A percentile compares a stretch with the other conserved stretches of the same genome.
phyloP scores from a whole-genome alignment of 2,329 filamentous ascomycete species.

The Colletotrichum gigasporum region DNA sequence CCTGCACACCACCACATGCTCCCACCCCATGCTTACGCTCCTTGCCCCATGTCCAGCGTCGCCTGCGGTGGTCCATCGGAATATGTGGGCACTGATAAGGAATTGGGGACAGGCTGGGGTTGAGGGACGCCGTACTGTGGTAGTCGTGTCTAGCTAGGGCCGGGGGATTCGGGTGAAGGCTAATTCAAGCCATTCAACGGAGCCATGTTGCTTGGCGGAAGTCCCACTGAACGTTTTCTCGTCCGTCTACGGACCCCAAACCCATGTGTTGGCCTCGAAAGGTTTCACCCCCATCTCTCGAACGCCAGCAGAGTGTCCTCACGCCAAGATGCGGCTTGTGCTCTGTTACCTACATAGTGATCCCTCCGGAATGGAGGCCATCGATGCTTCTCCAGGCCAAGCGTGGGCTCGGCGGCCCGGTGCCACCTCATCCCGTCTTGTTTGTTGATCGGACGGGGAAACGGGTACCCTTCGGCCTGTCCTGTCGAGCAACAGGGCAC shows the following conservation, averaged over 20 bases:
- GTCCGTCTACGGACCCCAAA: background rate
- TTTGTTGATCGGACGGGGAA: background rate
- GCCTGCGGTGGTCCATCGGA: slow-evolving; percentile 5
- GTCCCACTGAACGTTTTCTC: background rate
- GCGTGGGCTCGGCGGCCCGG: background rate
- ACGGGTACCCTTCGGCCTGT: background rate
- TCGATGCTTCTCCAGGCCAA: background rate
- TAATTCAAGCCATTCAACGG: slow-evolving; percentile 21
- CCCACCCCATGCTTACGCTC: background rate
- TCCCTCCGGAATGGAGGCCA: background rate
- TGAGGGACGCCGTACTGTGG: too few species aligned
- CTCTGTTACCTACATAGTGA: too few species aligned
- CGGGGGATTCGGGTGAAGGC: slow-evolving; percentile 22
- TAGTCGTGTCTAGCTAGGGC: background rate
- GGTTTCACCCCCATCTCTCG: background rate
- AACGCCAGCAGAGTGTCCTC: background rate
- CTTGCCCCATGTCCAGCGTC: background rate
- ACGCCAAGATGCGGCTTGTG: slow-evolving; percentile 17
- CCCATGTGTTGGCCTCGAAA: too few species aligned
- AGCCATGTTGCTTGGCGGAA: slow-evolving; percentile 15
- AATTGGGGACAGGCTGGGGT: slow-evolving; percentile 8
- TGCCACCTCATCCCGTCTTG: background rate
- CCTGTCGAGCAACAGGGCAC: slow-evolving; percentile 3
- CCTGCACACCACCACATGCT: slow-evolving; percentile 29
- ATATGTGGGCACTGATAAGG: slow-evolving; percentile 34